phyloP scores from a whole-genome alignment of 169 alveolate species.

The Fabrea salina region DNA sequence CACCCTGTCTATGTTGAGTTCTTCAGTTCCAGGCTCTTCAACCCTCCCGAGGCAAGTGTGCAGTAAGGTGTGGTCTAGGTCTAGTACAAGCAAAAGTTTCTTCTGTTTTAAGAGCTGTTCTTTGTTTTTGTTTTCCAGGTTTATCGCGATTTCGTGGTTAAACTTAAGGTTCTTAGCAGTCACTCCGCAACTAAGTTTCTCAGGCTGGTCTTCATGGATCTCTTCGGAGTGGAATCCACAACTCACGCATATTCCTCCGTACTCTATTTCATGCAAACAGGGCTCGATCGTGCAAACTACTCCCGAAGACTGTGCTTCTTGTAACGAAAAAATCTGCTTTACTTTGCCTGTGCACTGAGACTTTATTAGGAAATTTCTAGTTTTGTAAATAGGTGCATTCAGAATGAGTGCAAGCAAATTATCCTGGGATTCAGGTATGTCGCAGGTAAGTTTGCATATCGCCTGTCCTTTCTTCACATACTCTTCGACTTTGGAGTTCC shows the following conservation, averaged over 20 bases:
- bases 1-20: not conserved
- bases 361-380: not conserved
- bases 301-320: not conserved
- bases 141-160: not conserved
- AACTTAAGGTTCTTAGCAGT: constrained; percentile 12
- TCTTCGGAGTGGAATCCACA: constrained; percentile 20
- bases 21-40: not conserved
- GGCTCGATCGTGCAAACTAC: not conserved
- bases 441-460: not conserved
- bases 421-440: not conserved
- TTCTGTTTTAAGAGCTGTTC: not conserved
- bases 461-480: not conserved
- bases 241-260: not conserved
- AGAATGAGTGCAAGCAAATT: not conserved
- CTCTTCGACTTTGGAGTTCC: not conserved
- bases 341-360: not conserved
- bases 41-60: not conserved
- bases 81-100: constrained; percentile 14
- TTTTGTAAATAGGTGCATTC: not conserved
- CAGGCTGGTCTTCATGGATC: not conserved
- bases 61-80: constrained; percentile 4
- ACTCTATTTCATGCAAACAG: not conserved
- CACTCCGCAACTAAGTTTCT: constrained; percentile 8
- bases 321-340: not conserved
- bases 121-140: not conserved